Evolutionary conservation across 768 basidiomycete genomes (phyloP).

Genomic region (Tricholoma matsutake): DNA sequence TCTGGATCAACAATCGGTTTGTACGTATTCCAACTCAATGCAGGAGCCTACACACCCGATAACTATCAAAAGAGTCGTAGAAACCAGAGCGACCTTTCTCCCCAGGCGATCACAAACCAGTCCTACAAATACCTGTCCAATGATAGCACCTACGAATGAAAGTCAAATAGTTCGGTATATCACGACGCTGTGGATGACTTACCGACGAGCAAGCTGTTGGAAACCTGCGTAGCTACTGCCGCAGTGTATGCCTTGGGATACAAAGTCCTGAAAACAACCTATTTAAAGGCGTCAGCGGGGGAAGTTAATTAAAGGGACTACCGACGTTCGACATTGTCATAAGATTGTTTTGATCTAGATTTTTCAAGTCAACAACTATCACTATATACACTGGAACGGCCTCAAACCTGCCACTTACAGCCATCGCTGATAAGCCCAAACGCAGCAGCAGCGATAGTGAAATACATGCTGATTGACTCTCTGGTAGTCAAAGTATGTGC

Average conservation of each 20-base stretch:
- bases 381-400: neutral
- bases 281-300: too few relatives aligned
- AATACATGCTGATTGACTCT: slow-evolving; percentile 52
- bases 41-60: slow-evolving; percentile 27
- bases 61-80: slow-evolving; percentile 67
- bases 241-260: too few relatives aligned
- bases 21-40: too few relatives aligned
- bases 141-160: too few relatives aligned
- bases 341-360: slow-evolving; percentile 62
- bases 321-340: slow-evolving; percentile 68
- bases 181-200: too few relatives aligned
- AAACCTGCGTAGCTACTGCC: too few relatives aligned
- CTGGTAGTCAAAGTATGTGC: slow-evolving; percentile 16
- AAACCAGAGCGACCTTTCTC: slow-evolving; percentile 71
- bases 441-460: slow-evolving; percentile 62
- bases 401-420: slow-evolving; percentile 31
- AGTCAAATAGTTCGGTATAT: too few relatives aligned
- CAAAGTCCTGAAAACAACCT: too few relatives aligned
- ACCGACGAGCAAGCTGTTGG: too few relatives aligned
- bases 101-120: slow-evolving; percentile 70
- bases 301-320: slow-evolving; percentile 26
- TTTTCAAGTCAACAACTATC: neutral
- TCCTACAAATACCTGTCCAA: slow-evolving; percentile 56
- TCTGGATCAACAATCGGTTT: slow-evolving; percentile 18
- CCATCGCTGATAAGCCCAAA: slow-evolving; percentile 67